A percentile compares a stretch with the other conserved stretches of the same genome.
phyloP scores from a whole-genome alignment of 352 stramenopile species.

The Pythium chondricola region DNA sequence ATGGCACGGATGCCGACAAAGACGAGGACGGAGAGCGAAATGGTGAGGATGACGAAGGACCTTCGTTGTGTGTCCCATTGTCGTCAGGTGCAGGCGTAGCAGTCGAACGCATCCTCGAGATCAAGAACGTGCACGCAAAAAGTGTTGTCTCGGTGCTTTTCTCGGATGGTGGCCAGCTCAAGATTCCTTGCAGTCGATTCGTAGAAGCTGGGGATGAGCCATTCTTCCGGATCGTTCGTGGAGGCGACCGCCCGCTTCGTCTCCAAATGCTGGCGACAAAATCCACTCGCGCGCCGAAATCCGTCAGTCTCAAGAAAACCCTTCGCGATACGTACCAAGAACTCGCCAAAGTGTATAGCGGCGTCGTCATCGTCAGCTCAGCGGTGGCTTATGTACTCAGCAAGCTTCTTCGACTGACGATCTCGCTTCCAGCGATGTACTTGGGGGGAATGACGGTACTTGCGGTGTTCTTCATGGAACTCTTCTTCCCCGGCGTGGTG shows the following conservation, averaged over 20 bases:
- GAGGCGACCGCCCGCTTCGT: slow-evolving; percentile 42
- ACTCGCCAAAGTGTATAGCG: slow-evolving; percentile 52
- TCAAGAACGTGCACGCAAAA: slow-evolving; percentile 37
- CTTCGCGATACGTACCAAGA: slow-evolving; percentile 54
- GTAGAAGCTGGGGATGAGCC: slow-evolving; percentile 30
- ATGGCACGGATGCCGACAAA: slow-evolving; percentile 10
- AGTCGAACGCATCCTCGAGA: slow-evolving; percentile 30
- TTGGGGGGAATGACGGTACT: slow-evolving; percentile 32
- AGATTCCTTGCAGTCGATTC: slow-evolving; percentile 44
- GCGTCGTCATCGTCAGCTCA: slow-evolving; percentile 52
- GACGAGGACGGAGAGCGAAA: not conserved
- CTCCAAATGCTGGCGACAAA: slow-evolving; percentile 41
- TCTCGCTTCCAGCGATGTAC: slow-evolving; percentile 52
- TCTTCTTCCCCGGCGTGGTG: slow-evolving; percentile 44
- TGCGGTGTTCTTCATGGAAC: slow-evolving; percentile 49
- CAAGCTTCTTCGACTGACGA: slow-evolving; percentile 37
- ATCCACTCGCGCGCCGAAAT: slow-evolving; percentile 15
- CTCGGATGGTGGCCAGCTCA: slow-evolving; percentile 42
- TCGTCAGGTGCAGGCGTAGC: slow-evolving; percentile 18
- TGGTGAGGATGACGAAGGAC: slow-evolving; percentile 1
- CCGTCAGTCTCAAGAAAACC: slow-evolving; percentile 35
- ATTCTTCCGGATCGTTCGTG: slow-evolving; percentile 52
- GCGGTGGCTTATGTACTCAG: slow-evolving; percentile 39
- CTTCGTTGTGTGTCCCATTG: slow-evolving; percentile 12
- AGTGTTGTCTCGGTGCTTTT: slow-evolving; percentile 50